Evolutionary conservation across 2,329 filamentous ascomycete species (phyloP).

Genomic region (Aspergillus sp.): DNA sequence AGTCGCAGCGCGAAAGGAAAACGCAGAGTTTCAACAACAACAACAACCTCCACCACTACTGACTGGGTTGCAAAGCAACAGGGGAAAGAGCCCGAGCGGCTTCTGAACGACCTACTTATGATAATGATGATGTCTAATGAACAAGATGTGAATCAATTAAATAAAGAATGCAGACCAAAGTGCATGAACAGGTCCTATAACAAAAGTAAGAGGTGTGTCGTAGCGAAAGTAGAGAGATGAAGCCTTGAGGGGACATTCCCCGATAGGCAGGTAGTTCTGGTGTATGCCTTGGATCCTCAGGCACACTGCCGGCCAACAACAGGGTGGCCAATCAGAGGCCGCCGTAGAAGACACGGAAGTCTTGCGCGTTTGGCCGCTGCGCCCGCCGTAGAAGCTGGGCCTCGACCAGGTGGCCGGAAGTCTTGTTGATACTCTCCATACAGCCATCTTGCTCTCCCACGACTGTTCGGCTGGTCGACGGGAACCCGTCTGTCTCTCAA

Average conservation of each 20-base stretch:
- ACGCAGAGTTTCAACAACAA: neutral
- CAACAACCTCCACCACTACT: neutral
- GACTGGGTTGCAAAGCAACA: neutral
- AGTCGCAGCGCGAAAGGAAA: neutral
- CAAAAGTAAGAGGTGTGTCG: neutral
- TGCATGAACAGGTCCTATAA: neutral
- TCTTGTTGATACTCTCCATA: slow-evolving; percentile 2
- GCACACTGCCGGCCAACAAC: neutral
- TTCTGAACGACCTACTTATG: slow-evolving; percentile 3
- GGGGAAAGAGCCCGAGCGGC: neutral
- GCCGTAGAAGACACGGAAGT: slow-evolving; percentile 18
- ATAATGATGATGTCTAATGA: slow-evolving; percentile 5
- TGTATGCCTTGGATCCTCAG: neutral
- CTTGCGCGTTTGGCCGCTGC: slow-evolving; percentile 33
- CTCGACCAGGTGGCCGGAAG: slow-evolving; percentile 34
- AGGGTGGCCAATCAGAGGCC: slow-evolving; percentile 5
- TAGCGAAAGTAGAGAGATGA: neutral
- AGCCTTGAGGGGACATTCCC: neutral
- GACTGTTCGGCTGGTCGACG: neutral
- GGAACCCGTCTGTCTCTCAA: neutral
- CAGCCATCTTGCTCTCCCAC: slow-evolving; percentile 1
- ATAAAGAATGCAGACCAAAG: neutral
- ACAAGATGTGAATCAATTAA: neutral
- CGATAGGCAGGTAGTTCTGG: too few relatives aligned
- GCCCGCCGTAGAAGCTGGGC: slow-evolving; percentile 28